Percentiles rank a stretch among this genome's conserved stretches.
Conservation (phyloP, 331 rosid genomes). For the Cydonia oblonga region DNA sequence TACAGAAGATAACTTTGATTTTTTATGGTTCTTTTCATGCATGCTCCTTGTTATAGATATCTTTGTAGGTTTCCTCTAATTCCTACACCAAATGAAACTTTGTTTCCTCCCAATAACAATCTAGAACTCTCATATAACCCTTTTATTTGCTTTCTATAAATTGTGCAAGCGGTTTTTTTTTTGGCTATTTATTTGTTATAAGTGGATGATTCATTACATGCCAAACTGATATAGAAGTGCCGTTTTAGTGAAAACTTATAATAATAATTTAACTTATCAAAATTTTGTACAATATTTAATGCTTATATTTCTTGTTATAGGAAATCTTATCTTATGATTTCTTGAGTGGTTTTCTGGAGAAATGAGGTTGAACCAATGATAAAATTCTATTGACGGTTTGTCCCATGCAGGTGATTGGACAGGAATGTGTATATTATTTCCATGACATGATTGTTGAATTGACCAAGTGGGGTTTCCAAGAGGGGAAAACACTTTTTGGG, state of each 20-base stretch:
- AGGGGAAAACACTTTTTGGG: conserved; percentile 89
- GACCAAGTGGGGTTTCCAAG: conserved; percentile 81
- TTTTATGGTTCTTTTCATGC: neutral
- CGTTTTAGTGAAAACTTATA: neutral
- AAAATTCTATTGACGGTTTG: neutral
- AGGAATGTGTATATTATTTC: conserved; percentile 70
- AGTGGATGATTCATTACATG: neutral
- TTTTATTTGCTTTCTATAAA: neutral
- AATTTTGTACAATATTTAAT: neutral
- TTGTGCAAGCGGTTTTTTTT: neutral
- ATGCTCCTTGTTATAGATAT: neutral
- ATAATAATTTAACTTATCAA: neutral
- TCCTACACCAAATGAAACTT: neutral
- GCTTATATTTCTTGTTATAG: neutral
- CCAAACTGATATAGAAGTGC: neutral
- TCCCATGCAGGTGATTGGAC: conserved; percentile 57
- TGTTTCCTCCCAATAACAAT: neutral
- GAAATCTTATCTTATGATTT: neutral
- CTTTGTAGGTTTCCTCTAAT: neutral
- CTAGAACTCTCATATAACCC: neutral
- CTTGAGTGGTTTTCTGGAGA: neutral
- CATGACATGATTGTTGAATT: conserved; percentile 90
- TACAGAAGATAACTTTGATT: neutral
- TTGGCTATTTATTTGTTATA: neutral
- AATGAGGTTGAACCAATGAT: neutral